phyloP scores from a whole-genome alignment of 2,329 filamentous ascomycete species.

The Aspergillus sp. region DNA sequence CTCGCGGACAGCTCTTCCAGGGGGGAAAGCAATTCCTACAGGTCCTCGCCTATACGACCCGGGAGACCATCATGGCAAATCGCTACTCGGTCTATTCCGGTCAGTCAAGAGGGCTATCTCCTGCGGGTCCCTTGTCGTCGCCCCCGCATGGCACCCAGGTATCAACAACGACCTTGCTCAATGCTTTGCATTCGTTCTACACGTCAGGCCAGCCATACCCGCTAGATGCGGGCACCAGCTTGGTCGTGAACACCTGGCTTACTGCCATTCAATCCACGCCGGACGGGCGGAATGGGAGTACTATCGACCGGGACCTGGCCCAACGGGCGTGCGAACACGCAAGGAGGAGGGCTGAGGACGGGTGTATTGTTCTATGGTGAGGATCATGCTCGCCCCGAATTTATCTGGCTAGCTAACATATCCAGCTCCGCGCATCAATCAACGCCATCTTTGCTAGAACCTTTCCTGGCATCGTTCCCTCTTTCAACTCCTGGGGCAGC shows the following conservation, averaged over 20 bases:
- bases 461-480: conserved; percentile 73
- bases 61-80: conserved; percentile 54
- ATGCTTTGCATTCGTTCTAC: conserved; percentile 84
- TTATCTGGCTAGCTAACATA: conserved; percentile 10
- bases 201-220: conserved; percentile 70
- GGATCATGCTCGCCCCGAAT: background rate
- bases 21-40: too few species aligned
- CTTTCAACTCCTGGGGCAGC: conserved; percentile 65
- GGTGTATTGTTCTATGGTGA: conserved; percentile 79
- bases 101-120: conserved; percentile 47
- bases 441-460: conserved; percentile 70
- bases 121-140: conserved; percentile 45
- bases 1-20: too few species aligned
- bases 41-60: too few species aligned
- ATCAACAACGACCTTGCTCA: conserved; percentile 85
- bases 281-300: conserved; percentile 62
- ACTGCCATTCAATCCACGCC: conserved; percentile 63
- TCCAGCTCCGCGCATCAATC: conserved; percentile 77
- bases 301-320: conserved; percentile 69
- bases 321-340: conserved; percentile 93
- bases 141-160: conserved; percentile 68
- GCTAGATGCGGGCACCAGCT: conserved; percentile 79
- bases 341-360: conserved; percentile 85
- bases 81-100: conserved; percentile 54
- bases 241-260: conserved; percentile 93